Percentiles rank a stretch among this genome's conserved stretches.
phyloP scores from a whole-genome alignment of 345 rosid genomes.

The Bruguiera parviflora region DNA sequence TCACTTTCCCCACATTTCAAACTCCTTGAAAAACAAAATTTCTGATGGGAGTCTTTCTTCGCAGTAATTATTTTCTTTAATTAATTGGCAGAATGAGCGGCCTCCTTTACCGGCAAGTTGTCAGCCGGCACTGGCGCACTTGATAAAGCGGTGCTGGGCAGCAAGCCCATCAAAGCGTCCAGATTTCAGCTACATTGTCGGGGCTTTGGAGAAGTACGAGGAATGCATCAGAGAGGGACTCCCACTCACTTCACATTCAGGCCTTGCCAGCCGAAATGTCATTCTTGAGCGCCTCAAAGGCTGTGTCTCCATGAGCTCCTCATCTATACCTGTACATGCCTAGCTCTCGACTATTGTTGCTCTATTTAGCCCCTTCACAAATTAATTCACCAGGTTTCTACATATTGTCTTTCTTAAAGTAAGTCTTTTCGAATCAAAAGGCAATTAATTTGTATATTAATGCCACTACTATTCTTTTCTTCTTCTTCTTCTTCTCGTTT shows the following conservation, averaged over 20 bases:
- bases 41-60: too few species aligned
- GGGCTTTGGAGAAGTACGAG: conserved; percentile 73
- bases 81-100: conserved; percentile 64
- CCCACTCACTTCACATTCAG: conserved; percentile 71
- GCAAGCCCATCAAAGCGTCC: conserved; percentile 86
- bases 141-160: conserved; percentile 93
- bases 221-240: conserved; percentile 87
- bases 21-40: too few species aligned
- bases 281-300: conserved; percentile 72
- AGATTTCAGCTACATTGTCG: conserved; percentile 78
- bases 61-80: too few species aligned
- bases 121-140: conserved; percentile 80
- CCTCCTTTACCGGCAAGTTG: conserved; percentile 93
- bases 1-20: too few species aligned
- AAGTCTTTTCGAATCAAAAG: too few species aligned
- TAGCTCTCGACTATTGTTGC: conserved; percentile 20
- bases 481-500: too few species aligned
- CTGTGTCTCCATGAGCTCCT: conserved; percentile 67
- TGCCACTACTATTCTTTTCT: too few species aligned
- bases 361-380: too few species aligned
- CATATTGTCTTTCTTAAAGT: too few species aligned
- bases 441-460: too few species aligned
- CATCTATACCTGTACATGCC: conserved; percentile 79
- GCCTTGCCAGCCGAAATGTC: conserved; percentile 54
- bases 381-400: too few species aligned